These are phyloP conservation scores for Candida xiaguanensis DNA, from an alignment of 805 yeast genomes.

Conservation along the genomic window DNA sequence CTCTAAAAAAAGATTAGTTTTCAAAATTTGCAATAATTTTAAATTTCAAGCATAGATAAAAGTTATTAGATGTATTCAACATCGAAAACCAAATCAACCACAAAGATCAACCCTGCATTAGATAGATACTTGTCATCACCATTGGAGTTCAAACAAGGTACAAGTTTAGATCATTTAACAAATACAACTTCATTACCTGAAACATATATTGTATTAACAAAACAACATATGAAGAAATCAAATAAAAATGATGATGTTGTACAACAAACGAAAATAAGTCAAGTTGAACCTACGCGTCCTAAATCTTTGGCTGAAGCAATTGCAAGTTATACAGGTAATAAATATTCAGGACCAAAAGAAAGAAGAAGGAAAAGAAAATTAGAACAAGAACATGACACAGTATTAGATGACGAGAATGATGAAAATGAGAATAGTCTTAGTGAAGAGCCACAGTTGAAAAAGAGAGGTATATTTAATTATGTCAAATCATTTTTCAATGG, in stretches of 20 bases:
- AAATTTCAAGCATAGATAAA: background rate
- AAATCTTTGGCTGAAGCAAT: slow-evolving; percentile 57
- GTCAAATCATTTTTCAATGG: slow-evolving; percentile 6
- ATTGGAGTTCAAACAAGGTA: slow-evolving; percentile 58
- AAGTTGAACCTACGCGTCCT: slow-evolving; percentile 30
- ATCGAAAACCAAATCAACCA: background rate
- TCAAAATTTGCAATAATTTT: slow-evolving; percentile 4
- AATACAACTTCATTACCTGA: slow-evolving; percentile 1
- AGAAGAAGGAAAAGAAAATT: slow-evolving; percentile 19
- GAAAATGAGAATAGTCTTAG: slow-evolving; percentile 14
- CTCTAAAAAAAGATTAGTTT: too few relatives aligned
- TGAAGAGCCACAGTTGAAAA: slow-evolving; percentile 2
- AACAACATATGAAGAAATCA: slow-evolving; percentile 2
- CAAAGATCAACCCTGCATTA: slow-evolving; percentile 46
- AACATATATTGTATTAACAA: slow-evolving; percentile 41
- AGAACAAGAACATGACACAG: slow-evolving; percentile 15
- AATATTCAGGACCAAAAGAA: slow-evolving; percentile 14
- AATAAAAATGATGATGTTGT: background rate
- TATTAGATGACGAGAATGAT: slow-evolving; percentile 12
- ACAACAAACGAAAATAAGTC: background rate
- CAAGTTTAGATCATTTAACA: background rate
- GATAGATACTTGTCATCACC: slow-evolving; percentile 63
- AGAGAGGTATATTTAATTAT: slow-evolving; percentile 2
- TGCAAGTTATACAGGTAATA: slow-evolving; percentile 44
- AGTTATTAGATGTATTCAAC: background rate